Conservation (phyloP, 768 basidiomycete genomes). For the Roridomyces roridus region DNA sequence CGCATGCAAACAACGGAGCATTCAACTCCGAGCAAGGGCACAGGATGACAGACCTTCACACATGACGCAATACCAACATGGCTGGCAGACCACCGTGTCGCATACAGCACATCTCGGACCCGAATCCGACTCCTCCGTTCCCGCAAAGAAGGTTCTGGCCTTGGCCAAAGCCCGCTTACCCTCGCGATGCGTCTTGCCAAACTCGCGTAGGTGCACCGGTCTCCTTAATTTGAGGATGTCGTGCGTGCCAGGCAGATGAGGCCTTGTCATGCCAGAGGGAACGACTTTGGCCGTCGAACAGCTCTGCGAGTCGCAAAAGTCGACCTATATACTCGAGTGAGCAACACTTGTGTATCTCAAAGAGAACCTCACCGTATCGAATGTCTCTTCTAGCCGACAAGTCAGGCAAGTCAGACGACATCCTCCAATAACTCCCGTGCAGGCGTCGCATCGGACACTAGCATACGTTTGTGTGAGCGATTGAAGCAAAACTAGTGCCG, state of each 20-base stretch:
- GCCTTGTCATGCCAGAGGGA: constrained; percentile 7
- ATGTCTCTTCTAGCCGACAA: constrained; percentile 2
- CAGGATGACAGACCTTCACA: constrained; percentile 18
- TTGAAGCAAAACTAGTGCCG: background rate
- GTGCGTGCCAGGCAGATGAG: constrained; percentile 19
- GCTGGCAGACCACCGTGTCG: constrained; percentile 11
- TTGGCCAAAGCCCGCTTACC: constrained; percentile 15
- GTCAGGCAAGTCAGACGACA: constrained; percentile 6
- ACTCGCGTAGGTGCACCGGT: constrained; percentile 20
- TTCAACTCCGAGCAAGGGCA: too few relatives aligned
- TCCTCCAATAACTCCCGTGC: constrained; percentile 12
- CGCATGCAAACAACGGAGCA: background rate
- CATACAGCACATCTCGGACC: constrained; percentile 15
- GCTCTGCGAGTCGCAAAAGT: background rate
- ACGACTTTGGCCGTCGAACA: background rate
- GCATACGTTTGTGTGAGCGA: background rate
- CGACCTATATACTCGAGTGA: background rate
- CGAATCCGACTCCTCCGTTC: background rate
- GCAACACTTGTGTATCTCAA: background rate
- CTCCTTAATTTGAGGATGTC: constrained; percentile 22
- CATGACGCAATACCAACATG: constrained; percentile 29
- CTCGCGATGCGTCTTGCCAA: constrained; percentile 19
- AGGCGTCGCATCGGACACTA: constrained; percentile 5
- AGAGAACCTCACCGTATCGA: background rate
- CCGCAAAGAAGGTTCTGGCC: constrained; percentile 13